Evolutionary conservation across 2,329 filamentous ascomycete genomes (phyloP).

Genomic region (Clonostachys byssicola): DNA sequence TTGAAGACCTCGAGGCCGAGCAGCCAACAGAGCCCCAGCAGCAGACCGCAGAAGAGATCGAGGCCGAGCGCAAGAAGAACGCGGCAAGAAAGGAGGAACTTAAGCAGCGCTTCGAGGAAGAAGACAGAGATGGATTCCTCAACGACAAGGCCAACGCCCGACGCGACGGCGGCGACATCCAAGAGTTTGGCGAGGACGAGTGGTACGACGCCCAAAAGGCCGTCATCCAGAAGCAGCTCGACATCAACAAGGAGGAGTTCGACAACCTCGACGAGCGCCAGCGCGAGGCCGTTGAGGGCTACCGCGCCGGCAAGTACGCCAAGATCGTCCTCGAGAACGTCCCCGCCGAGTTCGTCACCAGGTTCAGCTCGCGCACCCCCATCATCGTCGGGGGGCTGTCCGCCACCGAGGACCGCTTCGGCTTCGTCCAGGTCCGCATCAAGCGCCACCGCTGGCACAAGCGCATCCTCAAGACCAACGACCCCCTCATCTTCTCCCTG

Average conservation of each 20-base stretch:
- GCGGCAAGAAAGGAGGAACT: constrained; percentile 91
- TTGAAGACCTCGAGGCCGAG: constrained; percentile 57
- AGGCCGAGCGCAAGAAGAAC: constrained; percentile 86
- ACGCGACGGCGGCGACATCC: constrained; percentile 61
- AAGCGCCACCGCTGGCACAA: constrained; percentile 99
- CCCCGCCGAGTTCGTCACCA: constrained; percentile 81
- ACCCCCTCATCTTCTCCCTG: constrained; percentile 93
- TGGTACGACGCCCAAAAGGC: constrained; percentile 99
- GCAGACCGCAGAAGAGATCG: constrained; percentile 52
- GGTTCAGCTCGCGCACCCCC: constrained; percentile 78
- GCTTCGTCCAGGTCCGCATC: constrained; percentile 91
- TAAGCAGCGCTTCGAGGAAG: constrained; percentile 90
- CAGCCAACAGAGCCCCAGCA: constrained; percentile 69
- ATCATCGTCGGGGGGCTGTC: constrained; percentile 89
- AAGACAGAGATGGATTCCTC: constrained; percentile 92
- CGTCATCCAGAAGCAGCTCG: constrained; percentile 87
- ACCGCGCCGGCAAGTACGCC: constrained; percentile 87
- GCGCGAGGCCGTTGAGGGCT: constrained; percentile 80
- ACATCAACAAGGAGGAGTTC: constrained; percentile 95
- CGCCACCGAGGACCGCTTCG: constrained; percentile 91
- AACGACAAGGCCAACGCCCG: constrained; percentile 81
- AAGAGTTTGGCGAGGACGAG: constrained; percentile 93
- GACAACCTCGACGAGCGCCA: constrained; percentile 82
- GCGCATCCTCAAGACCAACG: constrained; percentile 97
- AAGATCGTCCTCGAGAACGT: constrained; percentile 87